These are phyloP conservation scores for Aureobasidium namibiae DNA, from an alignment of 2,329 filamentous ascomycete genomes.

Conservation along the genomic window DNA sequence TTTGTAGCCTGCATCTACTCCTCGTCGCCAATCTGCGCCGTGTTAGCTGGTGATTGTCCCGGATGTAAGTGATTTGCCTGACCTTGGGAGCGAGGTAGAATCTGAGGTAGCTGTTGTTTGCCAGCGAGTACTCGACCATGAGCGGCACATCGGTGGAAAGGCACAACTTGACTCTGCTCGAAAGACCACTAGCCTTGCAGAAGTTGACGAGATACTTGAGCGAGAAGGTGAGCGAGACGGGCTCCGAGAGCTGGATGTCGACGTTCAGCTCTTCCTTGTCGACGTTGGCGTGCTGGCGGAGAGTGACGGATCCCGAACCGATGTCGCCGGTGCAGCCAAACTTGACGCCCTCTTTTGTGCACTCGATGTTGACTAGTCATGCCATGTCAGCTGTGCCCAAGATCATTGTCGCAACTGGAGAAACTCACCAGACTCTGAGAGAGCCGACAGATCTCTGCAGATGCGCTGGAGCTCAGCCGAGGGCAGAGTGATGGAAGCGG, in stretches of 20 bases:
- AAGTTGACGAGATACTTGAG: slow-evolving; percentile 99
- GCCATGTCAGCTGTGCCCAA: slow-evolving; percentile 19
- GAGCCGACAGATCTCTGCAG: slow-evolving; percentile 79
- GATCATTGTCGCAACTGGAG: not conserved
- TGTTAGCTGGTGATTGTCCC: slow-evolving; percentile 26
- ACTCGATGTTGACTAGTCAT: slow-evolving; percentile 77
- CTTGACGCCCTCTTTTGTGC: slow-evolving; percentile 93
- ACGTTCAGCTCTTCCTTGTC: slow-evolving; percentile 84
- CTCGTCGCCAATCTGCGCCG: slow-evolving; percentile 59
- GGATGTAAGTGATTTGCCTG: slow-evolving; percentile 24
- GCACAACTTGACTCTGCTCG: slow-evolving; percentile 76
- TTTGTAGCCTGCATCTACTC: slow-evolving; percentile 35
- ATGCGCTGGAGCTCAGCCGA: slow-evolving; percentile 87
- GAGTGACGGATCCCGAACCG: slow-evolving; percentile 85
- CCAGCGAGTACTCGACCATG: slow-evolving; percentile 81
- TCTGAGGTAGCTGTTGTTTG: slow-evolving; percentile 77
- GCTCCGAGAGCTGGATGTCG: slow-evolving; percentile 83
- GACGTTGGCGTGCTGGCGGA: slow-evolving; percentile 79
- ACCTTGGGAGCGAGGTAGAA: slow-evolving; percentile 99
- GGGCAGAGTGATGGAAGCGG: slow-evolving; percentile 83
- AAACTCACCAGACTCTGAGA: slow-evolving; percentile 86
- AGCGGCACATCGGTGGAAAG: slow-evolving; percentile 94
- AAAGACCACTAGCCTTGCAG: slow-evolving; percentile 90
- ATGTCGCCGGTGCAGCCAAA: slow-evolving; percentile 93
- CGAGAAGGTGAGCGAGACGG: slow-evolving; percentile 91